Base-by-base conservation (phyloP, 345 rosid species). In the Sonneratia alba region DNA sequence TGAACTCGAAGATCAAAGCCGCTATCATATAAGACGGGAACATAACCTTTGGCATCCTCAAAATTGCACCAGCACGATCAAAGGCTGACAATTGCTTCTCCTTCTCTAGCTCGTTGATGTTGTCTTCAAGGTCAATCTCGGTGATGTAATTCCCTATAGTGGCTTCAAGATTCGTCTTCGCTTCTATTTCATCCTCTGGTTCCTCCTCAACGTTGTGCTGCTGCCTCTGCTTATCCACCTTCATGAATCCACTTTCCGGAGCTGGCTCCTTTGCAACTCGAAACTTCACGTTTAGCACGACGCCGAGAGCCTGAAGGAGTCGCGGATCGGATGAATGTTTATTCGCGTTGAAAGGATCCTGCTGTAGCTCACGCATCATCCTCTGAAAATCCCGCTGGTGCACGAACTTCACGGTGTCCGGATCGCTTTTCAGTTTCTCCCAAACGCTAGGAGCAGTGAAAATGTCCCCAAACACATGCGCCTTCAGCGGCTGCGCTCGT, bases 401-500 rank as follows among this genome's bases (percentile, higher is more conserved):
- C 75, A 88, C 75, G 66, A 64, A 89, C 36, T 63, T 72, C 79
- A 94, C 85, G 4, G 96, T 91, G 8, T 84, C 36, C 22, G 95
- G 83, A 87, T 96, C 96, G 67, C 94, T 93, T 36, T 93, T 86
- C 76, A 92, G 73, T 76, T 91, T 96, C 45, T 97, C 79, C 99
- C 99, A 96, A 96, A 92, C 91, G 86, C 92, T 94, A 19, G 96
- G 90, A 1, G 92, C 98, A 1, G 84, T 74, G 67, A 96, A 92
- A 24, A 85, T 6, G 59, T 53, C 24, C 22, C 59, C 59, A 16
- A 18, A 19, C 24, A 6, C 19, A 53, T 53, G 59, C 59, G 6
- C 3, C 59, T 53, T 53, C 59, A 53, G 83, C 87, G 74, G 36
- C 87, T 71, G 72, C 2, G 87, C 84, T 11, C 9, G n/a, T 16